phyloP scores from a whole-genome alignment of 1,284 basidiomycete species.

The Cutaneotrichosporon sp. region DNA sequence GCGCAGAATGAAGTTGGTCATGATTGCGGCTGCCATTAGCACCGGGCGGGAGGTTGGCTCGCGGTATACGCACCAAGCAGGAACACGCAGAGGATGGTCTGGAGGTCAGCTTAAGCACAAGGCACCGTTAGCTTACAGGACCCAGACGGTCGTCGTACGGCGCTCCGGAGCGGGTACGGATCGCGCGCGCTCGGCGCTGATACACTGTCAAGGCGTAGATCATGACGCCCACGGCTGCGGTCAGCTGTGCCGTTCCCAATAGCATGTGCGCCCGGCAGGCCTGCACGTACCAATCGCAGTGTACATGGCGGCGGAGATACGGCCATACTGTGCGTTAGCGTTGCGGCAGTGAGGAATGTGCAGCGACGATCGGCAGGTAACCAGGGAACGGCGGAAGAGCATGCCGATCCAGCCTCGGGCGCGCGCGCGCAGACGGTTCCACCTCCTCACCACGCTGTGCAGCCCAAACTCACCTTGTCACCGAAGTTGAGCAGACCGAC shows the following conservation, averaged over 20 bases:
- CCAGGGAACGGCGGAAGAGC: not conserved
- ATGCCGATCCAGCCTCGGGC: too few relatives aligned
- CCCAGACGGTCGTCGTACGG: conserved; percentile 97
- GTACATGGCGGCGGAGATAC: conserved; percentile 49
- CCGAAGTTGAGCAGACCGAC: conserved; percentile 98
- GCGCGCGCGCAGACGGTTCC: not conserved
- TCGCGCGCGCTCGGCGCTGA: conserved; percentile 92
- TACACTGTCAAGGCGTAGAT: conserved; percentile 90
- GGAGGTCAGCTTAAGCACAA: conserved; percentile 4
- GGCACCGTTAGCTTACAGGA: conserved; percentile 56
- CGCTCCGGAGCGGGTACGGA: conserved; percentile 82
- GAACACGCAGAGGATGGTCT: conserved; percentile 82
- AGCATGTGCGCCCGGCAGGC: not conserved
- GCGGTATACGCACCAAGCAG: conserved; percentile 61
- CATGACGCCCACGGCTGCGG: conserved; percentile 89
- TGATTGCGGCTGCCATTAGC: conserved; percentile 63
- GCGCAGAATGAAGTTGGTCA: conserved; percentile 78
- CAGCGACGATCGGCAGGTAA: not conserved
- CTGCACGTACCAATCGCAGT: conserved; percentile 47
- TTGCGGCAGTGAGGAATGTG: not conserved
- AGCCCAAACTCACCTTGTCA: conserved; percentile 61
- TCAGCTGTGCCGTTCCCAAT: not conserved
- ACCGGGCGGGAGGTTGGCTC: not conserved
- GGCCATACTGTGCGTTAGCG: conserved; percentile 35
- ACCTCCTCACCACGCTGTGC: not conserved